phyloP scores from a whole-genome alignment of 2,329 filamentous ascomycete species.

The Tolypocladium album region DNA sequence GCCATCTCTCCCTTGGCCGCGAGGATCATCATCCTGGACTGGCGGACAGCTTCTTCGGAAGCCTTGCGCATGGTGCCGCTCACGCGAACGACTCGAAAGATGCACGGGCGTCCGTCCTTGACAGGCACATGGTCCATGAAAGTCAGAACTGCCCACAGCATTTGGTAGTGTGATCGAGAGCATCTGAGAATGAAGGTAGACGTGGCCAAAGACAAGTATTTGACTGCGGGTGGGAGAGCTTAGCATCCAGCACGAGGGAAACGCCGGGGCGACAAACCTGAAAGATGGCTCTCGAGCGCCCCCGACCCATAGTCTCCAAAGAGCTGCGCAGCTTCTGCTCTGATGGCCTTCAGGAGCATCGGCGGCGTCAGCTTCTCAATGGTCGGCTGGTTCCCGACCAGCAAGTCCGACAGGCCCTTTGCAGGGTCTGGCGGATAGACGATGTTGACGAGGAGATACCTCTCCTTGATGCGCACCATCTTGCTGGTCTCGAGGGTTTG shows the following conservation, averaged over 20 bases:
- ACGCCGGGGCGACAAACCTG: conserved; percentile 37
- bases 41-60: conserved; percentile 78
- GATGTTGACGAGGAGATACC: conserved; percentile 91
- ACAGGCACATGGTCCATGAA: conserved; percentile 63
- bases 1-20: conserved; percentile 41
- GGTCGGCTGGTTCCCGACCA: conserved; percentile 73
- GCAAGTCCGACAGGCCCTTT: conserved; percentile 41
- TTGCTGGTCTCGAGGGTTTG: not conserved
- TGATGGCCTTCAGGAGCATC: conserved; percentile 57
- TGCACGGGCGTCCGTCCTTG: conserved; percentile 52
- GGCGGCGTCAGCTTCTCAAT: conserved; percentile 58
- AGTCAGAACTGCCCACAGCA: conserved; percentile 84
- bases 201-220: conserved; percentile 86
- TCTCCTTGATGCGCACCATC: conserved; percentile 95
- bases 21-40: conserved; percentile 62
- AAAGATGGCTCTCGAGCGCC: conserved; percentile 56
- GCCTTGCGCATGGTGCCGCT: conserved; percentile 89
- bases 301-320: conserved; percentile 88
- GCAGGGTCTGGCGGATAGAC: conserved; percentile 60
- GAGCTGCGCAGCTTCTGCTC: conserved; percentile 56
- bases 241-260: not conserved
- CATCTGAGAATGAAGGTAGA: conserved; percentile 88
- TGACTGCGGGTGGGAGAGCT: conserved; percentile 44
- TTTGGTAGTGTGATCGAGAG: conserved; percentile 68
- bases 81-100: conserved; percentile 75